Base-by-base conservation (phyloP, 768 basidiomycete species). In the Russula abietina region DNA sequence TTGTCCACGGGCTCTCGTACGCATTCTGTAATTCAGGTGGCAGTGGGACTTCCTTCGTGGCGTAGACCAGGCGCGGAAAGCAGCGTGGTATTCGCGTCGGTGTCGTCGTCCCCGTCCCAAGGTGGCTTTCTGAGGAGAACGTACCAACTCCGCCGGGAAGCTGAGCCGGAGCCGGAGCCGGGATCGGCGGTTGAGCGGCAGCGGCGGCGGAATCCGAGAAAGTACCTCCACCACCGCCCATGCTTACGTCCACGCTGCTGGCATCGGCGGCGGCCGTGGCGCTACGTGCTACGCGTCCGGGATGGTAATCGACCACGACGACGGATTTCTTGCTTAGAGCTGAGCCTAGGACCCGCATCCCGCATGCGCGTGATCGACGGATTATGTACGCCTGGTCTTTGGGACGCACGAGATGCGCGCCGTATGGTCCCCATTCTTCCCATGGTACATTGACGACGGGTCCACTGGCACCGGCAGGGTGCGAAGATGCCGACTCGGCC, bases 281-380 rank as follows among this genome's bases (percentile, higher is more conserved):
- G 22, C 56, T 48, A 9, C 62, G 62, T 19, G 53, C 53, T 28
- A 59, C 46, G 6, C 62, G 62, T 1, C 57, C 58, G 2, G 58
- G 62, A 16, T 64, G 62, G 53, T 55, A 60, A 32, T 64, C 62
- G 24, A 36, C 9, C 28, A 64, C 48, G 4, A 51, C 48, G 19
- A 64, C 54, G 19, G 57, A 50, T 1, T 22, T 17, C n/a, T n/a
- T 50, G 17, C 48, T 9, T 22, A 60, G 14, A 1, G 62, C 30
- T 2, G 58, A 58, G n/a, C 58, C 58, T 0, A 64, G 62, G 33
- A 64, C 58, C 0, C 62, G 62, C 62, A 59, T 64, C 0, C 62
- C 62, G 17, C 62, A 60, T 7, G 39, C 39, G 14, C 62, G 58
- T 8, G 58, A 48, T 2, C 48, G 58, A 8, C 53, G 58, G 30